Conservation (phyloP, 2,329 filamentous ascomycete species). For the Fonsecaea pugnacius region DNA sequence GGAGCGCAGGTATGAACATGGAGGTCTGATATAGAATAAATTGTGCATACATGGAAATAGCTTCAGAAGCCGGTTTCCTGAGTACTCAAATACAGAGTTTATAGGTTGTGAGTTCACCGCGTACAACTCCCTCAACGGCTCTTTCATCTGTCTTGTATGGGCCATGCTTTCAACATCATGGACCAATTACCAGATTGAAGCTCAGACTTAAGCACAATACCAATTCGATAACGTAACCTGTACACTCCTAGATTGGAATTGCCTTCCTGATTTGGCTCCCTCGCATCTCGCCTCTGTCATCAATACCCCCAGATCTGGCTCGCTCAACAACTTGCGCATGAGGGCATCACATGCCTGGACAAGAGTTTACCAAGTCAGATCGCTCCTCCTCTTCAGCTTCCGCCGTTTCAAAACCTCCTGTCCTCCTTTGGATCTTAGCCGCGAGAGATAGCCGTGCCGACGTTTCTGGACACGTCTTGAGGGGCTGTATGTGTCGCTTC, state of each 20-base stretch:
- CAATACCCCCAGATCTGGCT: neutral
- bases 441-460: constrained; percentile 63
- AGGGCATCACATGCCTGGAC: neutral
- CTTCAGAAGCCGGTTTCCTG: neutral
- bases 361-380: constrained; percentile 54
- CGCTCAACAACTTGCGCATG: neutral
- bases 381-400: constrained; percentile 58
- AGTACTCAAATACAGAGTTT: neutral
- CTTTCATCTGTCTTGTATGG: neutral
- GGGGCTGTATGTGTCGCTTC: constrained; percentile 60
- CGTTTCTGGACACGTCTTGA: constrained; percentile 65
- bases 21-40: neutral
- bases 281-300: neutral
- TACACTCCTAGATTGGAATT: neutral
- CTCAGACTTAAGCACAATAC: neutral
- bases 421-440: constrained; percentile 59
- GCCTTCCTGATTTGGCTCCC: no score
- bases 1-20: constrained; percentile 13
- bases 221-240: neutral
- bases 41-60: constrained; percentile 2
- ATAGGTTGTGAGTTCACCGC: neutral
- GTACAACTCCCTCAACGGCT: no score
- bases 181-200: neutral
- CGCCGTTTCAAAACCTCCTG: constrained; percentile 59
- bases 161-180: neutral